These are phyloP conservation scores for Knoxia roxburghii DNA, from an alignment of 257 asterid species.

Conservation along the genomic window DNA sequence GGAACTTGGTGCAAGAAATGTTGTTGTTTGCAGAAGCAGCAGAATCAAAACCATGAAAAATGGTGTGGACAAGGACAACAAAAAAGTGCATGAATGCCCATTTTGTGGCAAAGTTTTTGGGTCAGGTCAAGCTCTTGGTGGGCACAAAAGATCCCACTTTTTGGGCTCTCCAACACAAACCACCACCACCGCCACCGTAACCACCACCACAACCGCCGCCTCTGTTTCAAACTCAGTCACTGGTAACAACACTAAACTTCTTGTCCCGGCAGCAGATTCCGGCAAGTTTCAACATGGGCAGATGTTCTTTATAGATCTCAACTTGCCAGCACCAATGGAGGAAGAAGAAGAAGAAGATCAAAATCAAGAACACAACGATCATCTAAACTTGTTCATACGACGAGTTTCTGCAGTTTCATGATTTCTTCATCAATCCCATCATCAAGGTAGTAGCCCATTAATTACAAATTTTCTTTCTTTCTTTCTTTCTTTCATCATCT, in stretches of 20 bases:
- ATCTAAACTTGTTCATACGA: neutral
- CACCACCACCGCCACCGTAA: neutral
- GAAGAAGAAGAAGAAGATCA: conserved; percentile 20
- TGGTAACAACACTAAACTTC: conserved; percentile 4
- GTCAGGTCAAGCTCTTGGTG: conserved; percentile 67
- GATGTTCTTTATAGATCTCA: conserved; percentile 33
- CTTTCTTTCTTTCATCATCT: no score
- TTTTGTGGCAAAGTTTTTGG: conserved; percentile 43
- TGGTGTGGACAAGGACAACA: neutral
- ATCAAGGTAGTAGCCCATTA: no score
- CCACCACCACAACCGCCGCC: neutral
- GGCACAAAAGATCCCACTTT: conserved; percentile 58
- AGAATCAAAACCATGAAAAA: neutral
- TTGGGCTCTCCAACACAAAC: conserved; percentile 17
- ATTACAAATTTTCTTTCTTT: no score
- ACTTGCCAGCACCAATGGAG: conserved; percentile 41
- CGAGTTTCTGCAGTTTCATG: conserved; percentile 21
- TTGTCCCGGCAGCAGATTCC: conserved; percentile 13
- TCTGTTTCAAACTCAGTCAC: neutral
- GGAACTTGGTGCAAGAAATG: conserved; percentile 8
- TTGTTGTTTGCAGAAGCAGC: neutral
- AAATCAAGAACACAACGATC: neutral
- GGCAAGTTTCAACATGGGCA: conserved; percentile 12
- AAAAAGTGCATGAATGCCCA: conserved; percentile 41
- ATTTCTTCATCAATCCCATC: conserved; percentile 18